These are phyloP conservation scores for Clavispora santaluciae DNA, from an alignment of 805 yeast species.

Conservation along the genomic window DNA sequence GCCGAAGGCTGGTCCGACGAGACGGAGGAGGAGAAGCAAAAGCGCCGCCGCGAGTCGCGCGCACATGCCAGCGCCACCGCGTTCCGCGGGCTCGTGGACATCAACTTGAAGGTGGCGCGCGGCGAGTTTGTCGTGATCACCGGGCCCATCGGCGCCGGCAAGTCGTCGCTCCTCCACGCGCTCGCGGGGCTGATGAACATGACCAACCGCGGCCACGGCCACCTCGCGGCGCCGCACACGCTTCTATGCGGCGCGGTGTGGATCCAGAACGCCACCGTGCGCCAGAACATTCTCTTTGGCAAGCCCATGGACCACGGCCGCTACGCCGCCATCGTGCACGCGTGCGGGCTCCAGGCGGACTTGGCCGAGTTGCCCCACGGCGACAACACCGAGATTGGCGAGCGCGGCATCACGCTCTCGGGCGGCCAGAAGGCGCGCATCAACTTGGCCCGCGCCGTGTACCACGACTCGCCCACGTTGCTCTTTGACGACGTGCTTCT, in stretches of 20 bases:
- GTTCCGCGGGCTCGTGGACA: constrained; percentile 32
- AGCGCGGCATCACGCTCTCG: constrained; percentile 40
- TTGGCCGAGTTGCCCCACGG: constrained; percentile 29
- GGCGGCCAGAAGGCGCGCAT: constrained; percentile 45
- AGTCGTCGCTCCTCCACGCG: constrained; percentile 37
- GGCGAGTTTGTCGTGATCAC: constrained; percentile 39
- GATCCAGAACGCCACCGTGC: constrained; percentile 41
- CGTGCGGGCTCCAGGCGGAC: constrained; percentile 40
- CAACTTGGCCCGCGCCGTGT: constrained; percentile 40
- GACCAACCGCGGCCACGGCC: constrained; percentile 22
- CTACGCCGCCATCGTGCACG: constrained; percentile 27
- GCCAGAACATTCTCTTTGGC: constrained; percentile 38
- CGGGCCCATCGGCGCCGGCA: constrained; percentile 42
- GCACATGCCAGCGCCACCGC: no score
- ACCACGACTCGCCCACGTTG: constrained; percentile 28
- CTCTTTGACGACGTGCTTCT: constrained; percentile 42
- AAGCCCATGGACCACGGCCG: constrained; percentile 22
- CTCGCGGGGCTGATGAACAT: constrained; percentile 37
- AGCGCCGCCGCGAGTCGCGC: no score
- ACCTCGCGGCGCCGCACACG: constrained; percentile 23
- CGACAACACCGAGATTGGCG: constrained; percentile 41
- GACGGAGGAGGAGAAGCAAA: neutral
- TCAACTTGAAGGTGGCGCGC: constrained; percentile 25
- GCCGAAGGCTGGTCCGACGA: constrained; percentile 1
- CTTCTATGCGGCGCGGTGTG: constrained; percentile 36